Evolutionary conservation across 2,329 filamentous ascomycete species (phyloP), one percentile per base, ranked within the genome.

Genomic region (Fusarium musae): DNA sequence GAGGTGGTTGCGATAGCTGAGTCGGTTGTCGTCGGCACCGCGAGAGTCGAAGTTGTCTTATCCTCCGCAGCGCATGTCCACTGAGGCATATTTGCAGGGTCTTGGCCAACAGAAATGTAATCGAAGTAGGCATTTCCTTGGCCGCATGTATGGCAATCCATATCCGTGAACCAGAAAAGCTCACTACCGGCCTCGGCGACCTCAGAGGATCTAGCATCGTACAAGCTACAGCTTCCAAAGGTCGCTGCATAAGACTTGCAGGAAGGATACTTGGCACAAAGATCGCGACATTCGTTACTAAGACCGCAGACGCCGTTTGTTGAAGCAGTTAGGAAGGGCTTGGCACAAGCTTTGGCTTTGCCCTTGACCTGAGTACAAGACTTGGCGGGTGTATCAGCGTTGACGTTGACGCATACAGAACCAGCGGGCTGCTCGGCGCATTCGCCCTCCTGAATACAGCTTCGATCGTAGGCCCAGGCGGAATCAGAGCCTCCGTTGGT

Each of bases 221-320:
- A 75, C 2, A 76, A 32, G 2, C 58, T 72, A n/a, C 73, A 75
- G 26, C 70, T 70, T 0, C 64, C 63, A 43, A 63, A 72, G 2
- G 72, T 70, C 28, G 69, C 61, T 3, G 62, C 66, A 46, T 73
- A 76, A n/a, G 74, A 76, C 49, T 76, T 76, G 40, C 74, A 76
- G 2, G 62, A 72, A 2, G 74, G 67, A 12, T 76, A 63, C 42
- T 71, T 59, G 28, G 74, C 74, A 17, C 74, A 76, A 12, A 76
- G 46, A 23, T 76, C 74, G 17, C 74, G 72, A 3, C 74, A 76
- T 49, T 76, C 59, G 19, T 63, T 73, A 19, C 57, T 63, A 0
- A 63, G 44, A 28, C 64, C 67, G 12, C 74, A 76, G 9, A 26
- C 36, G 2, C 57, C 62, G 16, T 39, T 63, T 1, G 72, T 70